phyloP scores from a whole-genome alignment of 2,329 filamentous ascomycete genomes.

The Colletotrichum paranaense region DNA sequence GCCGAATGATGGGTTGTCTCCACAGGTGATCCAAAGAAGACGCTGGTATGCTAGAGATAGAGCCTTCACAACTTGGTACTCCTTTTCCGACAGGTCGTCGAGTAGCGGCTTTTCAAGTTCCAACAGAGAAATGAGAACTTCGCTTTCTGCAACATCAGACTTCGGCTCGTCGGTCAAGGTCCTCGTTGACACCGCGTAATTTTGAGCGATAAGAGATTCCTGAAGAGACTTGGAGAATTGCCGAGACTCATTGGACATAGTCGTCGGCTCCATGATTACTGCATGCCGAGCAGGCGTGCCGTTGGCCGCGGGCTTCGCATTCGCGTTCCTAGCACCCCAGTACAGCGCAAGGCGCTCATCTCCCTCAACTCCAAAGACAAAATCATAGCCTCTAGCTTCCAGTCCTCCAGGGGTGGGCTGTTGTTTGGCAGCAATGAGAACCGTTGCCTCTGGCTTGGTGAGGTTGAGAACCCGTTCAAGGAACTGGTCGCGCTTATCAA shows the following conservation, averaged over 20 bases:
- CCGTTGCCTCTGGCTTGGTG: neutral
- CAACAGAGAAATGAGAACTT: neutral
- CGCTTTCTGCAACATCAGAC: slow-evolving; percentile 2
- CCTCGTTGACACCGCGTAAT: neutral
- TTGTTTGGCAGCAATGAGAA: neutral
- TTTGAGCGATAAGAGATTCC: neutral
- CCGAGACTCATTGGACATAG: neutral
- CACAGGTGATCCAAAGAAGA: neutral
- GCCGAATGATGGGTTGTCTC: neutral
- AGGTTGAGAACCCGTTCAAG: neutral
- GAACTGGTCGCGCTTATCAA: neutral
- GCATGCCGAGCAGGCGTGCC: neutral
- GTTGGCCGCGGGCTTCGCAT: neutral
- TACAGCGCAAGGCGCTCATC: neutral
- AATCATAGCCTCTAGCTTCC: neutral
- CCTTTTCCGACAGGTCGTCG: neutral
- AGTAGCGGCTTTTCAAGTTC: neutral
- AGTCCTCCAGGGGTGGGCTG: neutral
- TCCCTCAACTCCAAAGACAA: neutral
- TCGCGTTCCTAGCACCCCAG: neutral
- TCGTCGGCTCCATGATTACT: neutral
- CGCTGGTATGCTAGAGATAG: neutral
- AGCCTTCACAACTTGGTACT: neutral
- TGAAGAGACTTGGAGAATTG: neutral
- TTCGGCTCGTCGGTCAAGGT: slow-evolving; percentile 30